Evolutionary conservation across 208 protist species (phyloP).

Genomic region (Tritrichomonas musculus): DNA sequence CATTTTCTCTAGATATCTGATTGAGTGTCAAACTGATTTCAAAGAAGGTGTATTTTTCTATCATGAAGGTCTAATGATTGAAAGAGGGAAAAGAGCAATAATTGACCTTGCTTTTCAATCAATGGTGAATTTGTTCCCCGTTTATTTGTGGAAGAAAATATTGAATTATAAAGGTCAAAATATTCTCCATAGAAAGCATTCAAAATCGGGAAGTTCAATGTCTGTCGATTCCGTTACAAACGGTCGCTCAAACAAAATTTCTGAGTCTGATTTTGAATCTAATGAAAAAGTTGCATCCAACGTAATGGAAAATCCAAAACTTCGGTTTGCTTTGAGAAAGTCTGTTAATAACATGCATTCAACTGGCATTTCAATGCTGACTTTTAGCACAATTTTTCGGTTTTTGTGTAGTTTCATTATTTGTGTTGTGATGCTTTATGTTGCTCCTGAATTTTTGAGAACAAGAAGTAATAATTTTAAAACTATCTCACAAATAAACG

Average conservation of each 20-base stretch:
- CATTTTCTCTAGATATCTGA: neutral
- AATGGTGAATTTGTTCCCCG: neutral
- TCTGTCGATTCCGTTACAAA: neutral
- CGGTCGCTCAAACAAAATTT: neutral
- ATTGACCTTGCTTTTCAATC: constrained; percentile 2
- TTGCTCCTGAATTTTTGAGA: neutral
- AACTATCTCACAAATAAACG: neutral
- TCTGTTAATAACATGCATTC: neutral
- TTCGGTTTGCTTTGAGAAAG: neutral
- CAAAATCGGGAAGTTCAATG: too few species aligned
- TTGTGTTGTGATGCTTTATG: too few species aligned
- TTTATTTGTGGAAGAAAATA: neutral
- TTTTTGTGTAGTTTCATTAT: neutral
- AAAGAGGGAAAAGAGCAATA: neutral
- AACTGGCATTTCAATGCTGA: neutral
- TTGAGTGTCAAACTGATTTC: constrained; percentile 9
- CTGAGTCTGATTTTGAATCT: neutral
- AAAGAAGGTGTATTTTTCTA: neutral
- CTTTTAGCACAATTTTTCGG: neutral
- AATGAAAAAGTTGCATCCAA: neutral
- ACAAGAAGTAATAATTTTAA: neutral
- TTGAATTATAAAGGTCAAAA: neutral
- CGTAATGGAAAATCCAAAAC: neutral
- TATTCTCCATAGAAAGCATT: neutral
- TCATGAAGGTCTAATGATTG: neutral